These are phyloP conservation scores for Lentinula aciculospora DNA, from an alignment of 768 basidiomycete genomes.

Conservation along the genomic window DNA sequence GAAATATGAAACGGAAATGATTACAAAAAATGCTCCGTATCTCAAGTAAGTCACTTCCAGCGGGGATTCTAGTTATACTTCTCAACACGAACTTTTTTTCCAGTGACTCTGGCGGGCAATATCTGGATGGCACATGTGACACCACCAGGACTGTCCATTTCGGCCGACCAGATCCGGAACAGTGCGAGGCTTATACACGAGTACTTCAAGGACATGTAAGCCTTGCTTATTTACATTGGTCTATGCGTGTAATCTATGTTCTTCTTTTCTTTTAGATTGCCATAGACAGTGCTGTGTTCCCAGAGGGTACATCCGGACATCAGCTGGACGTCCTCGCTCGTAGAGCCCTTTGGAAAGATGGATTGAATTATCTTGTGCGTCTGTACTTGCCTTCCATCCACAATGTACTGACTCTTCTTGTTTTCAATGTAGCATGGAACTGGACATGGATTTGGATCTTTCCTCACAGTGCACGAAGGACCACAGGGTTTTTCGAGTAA, in stretches of 20 bases:
- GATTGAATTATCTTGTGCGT: slow-evolving; percentile 71
- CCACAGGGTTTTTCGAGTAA: slow-evolving; percentile 71
- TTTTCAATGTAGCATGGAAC: slow-evolving; percentile 66
- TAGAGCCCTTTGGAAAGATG: slow-evolving; percentile 82
- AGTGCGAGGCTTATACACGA: slow-evolving; percentile 88
- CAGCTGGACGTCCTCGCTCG: slow-evolving; percentile 89
- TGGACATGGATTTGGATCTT: slow-evolving; percentile 86
- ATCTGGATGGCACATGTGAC: slow-evolving; percentile 85
- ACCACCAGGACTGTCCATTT: slow-evolving; percentile 82
- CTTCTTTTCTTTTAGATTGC: slow-evolving; percentile 58
- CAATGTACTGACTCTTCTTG: slow-evolving; percentile 10
- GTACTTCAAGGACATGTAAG: slow-evolving; percentile 95
- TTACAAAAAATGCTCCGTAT: slow-evolving; percentile 78
- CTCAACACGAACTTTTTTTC: slow-evolving; percentile 9
- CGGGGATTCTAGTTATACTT: no score
- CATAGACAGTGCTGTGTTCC: slow-evolving; percentile 86
- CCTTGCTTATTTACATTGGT: slow-evolving; percentile 15
- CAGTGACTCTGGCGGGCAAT: slow-evolving; percentile 92
- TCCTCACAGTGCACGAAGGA: slow-evolving; percentile 83
- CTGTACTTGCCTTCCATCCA: slow-evolving; percentile 6
- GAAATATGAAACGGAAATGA: slow-evolving; percentile 59
- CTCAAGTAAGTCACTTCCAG: slow-evolving; percentile 87
- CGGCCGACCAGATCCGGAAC: slow-evolving; percentile 79
- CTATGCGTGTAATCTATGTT: slow-evolving; percentile 12
- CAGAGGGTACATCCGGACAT: slow-evolving; percentile 79